Percentiles rank a stretch among this genome's conserved stretches.
Conservation (phyloP, 164 flowering plant species). For the Cinnamomum micranthum region DNA sequence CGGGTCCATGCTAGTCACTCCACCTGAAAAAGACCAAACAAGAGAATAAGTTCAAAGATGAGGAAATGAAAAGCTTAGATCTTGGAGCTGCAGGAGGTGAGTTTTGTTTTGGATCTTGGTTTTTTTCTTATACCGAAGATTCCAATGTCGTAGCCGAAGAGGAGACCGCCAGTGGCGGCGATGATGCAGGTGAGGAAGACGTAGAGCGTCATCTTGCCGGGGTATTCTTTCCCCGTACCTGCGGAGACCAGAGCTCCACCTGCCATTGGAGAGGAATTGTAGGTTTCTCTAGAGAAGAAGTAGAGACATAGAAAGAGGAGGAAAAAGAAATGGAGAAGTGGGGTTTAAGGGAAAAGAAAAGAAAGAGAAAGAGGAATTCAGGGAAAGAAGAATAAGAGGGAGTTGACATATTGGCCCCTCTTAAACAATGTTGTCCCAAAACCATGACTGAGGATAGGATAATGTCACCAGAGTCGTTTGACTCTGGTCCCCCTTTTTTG, state of each 20-base stretch:
- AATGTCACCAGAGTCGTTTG: no score
- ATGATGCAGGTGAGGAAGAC: constrained; percentile 50
- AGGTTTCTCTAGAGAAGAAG: neutral
- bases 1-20: constrained; percentile 27
- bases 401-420: no score
- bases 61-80: neutral
- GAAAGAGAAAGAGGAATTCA: no score
- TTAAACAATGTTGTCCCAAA: no score
- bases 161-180: constrained; percentile 71
- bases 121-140: constrained; percentile 44
- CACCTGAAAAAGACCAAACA: constrained; percentile 10
- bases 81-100: neutral
- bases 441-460: no score
- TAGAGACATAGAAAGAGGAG: neutral
- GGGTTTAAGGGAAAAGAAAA: no score
- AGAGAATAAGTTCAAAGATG: neutral
- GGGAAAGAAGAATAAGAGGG: no score
- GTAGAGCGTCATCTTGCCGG: constrained; percentile 48
- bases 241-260: constrained; percentile 29
- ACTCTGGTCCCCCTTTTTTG: no score
- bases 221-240: constrained; percentile 33
- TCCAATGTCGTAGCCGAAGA: constrained; percentile 76
- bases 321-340: no score
- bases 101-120: no score
- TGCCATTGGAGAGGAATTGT: constrained; percentile 26